Evolutionary conservation across 2,329 filamentous ascomycete genomes (phyloP).

Genomic region (Gaeumannomyces tritici): DNA sequence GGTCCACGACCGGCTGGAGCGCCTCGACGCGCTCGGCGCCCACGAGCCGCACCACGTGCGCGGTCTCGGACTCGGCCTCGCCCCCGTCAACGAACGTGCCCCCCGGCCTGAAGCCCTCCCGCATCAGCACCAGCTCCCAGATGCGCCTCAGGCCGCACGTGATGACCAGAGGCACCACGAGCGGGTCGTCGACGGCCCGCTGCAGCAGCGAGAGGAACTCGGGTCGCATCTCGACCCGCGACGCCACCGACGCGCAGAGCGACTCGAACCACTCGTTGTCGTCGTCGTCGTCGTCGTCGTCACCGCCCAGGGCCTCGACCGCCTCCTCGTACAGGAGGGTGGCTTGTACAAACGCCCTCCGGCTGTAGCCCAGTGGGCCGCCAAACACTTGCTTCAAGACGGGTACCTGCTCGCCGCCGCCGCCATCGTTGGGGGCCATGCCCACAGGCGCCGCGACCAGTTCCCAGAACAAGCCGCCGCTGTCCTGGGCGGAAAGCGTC

Average conservation of each 20-base stretch:
- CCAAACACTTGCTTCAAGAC: conserved; percentile 38
- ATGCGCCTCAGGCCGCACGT: conserved; percentile 43
- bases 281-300: too few species aligned
- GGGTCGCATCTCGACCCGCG: conserved; percentile 28
- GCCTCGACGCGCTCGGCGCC: conserved; percentile 38
- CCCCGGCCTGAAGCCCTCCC: conserved; percentile 14
- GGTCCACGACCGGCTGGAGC: conserved; percentile 36
- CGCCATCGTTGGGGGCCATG: neutral
- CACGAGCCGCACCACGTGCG: conserved; percentile 33
- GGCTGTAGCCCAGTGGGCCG: conserved; percentile 19
- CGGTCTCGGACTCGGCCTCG: neutral
- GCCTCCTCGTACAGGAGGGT: conserved; percentile 41
- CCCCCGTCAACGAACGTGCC: conserved; percentile 27
- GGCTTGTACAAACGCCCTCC: conserved; percentile 41
- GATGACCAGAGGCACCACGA: conserved; percentile 38
- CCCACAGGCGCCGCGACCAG: conserved; percentile 4
- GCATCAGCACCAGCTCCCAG: conserved; percentile 45
- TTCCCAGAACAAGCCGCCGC: conserved; percentile 40
- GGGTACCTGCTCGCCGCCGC: conserved; percentile 9
- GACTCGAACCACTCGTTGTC: conserved; percentile 29
- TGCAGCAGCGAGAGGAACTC: conserved; percentile 37
- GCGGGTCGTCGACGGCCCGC: conserved; percentile 14
- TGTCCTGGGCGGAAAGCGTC: conserved; percentile 42
- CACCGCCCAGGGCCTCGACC: conserved; percentile 25
- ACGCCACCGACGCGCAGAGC: conserved; percentile 34